Percentiles rank a stretch among this genome's conserved stretches.
Evolutionary conservation across 768 basidiomycete genomes (phyloP).

Genomic region (Leccinum imitatum): DNA sequence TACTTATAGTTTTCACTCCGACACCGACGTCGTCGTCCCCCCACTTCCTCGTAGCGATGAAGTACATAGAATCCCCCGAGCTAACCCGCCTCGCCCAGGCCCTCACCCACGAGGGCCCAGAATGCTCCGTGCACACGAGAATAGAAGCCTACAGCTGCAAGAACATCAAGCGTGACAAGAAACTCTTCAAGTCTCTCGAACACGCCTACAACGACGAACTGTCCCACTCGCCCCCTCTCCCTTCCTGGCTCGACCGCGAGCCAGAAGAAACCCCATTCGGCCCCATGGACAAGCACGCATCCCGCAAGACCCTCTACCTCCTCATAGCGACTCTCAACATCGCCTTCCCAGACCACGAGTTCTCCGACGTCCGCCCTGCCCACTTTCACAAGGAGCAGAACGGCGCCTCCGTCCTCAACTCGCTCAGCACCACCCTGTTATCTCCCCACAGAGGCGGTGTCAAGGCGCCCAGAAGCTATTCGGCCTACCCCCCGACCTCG

Average conservation of each 20-base stretch:
- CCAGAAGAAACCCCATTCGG: conserved; percentile 87
- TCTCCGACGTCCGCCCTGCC: conserved; percentile 86
- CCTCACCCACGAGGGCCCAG: conserved; percentile 82
- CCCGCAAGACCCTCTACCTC: conserved; percentile 91
- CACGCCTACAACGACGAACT: conserved; percentile 75
- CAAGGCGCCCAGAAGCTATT: conserved; percentile 77
- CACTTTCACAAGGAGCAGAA: conserved; percentile 86
- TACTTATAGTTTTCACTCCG: conserved; percentile 22
- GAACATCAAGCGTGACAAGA: conserved; percentile 95
- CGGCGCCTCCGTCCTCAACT: conserved; percentile 74
- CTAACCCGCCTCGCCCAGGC: conserved; percentile 74
- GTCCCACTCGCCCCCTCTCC: conserved; percentile 81
- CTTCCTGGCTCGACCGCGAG: conserved; percentile 72
- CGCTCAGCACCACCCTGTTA: conserved; percentile 79
- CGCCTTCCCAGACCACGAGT: conserved; percentile 97
- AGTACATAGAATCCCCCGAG: conserved; percentile 85
- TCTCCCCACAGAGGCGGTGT: conserved; percentile 68
- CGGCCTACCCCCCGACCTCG: conserved; percentile 76
- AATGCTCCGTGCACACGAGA: conserved; percentile 86
- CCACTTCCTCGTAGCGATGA: conserved; percentile 49
- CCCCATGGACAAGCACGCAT: conserved; percentile 78
- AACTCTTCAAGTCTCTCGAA: conserved; percentile 91
- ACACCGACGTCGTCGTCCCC: background rate
- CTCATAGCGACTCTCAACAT: conserved; percentile 96
- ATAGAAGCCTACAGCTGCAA: conserved; percentile 99